phyloP scores from a whole-genome alignment of 2,329 filamentous ascomycete genomes.

The Metarhizium guizhouense region DNA sequence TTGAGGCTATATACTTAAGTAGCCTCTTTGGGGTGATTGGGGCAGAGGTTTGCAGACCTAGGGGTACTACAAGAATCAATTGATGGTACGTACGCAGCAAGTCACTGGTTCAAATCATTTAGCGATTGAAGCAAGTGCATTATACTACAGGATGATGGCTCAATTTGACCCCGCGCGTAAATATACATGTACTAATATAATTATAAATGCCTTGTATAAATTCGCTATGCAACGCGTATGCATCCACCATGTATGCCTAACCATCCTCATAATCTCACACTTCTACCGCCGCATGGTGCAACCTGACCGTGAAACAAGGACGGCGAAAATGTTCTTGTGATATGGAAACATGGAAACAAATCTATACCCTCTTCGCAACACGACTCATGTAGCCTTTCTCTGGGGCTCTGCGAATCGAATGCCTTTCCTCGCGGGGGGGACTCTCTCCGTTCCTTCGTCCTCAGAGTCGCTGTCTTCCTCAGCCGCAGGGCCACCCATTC shows the following conservation, averaged over 20 bases:
- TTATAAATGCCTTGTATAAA: neutral
- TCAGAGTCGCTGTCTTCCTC: slow-evolving; percentile 41
- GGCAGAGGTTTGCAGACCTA: too few relatives aligned
- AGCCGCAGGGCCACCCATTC: slow-evolving; percentile 38
- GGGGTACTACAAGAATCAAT: too few relatives aligned
- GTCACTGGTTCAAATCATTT: too few relatives aligned
- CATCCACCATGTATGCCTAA: neutral
- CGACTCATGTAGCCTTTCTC: slow-evolving; percentile 9
- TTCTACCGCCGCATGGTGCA: too few relatives aligned
- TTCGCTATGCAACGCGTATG: neutral
- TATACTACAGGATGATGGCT: neutral
- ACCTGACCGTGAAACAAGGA: neutral
- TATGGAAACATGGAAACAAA: neutral
- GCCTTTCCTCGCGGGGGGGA: slow-evolving; percentile 42
- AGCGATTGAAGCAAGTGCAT: neutral
- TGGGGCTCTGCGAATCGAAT: slow-evolving; percentile 51
- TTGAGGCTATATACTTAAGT: too few relatives aligned
- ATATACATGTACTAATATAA: neutral
- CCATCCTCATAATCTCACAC: too few relatives aligned
- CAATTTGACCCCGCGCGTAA: neutral
- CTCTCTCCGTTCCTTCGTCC: slow-evolving; percentile 47
- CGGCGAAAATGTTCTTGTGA: too few relatives aligned
- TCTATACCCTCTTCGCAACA: neutral
- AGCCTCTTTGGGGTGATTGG: too few relatives aligned
- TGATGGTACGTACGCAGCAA: too few relatives aligned